Conservation (phyloP, 163 green algal genomes). For the Scenedesmus sp. region DNA sequence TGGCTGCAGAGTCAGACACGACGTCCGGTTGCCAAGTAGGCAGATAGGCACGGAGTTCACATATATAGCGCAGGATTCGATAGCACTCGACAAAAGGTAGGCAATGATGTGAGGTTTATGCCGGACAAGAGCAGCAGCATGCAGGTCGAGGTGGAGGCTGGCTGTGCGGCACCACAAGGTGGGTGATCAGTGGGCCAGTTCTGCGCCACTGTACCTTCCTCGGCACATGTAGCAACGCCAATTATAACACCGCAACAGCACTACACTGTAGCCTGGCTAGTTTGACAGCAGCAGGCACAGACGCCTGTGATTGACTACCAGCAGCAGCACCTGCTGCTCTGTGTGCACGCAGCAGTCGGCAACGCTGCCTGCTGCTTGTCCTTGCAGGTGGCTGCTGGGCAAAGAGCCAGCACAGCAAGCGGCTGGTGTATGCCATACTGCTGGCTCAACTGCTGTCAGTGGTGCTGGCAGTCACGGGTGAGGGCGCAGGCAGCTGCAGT, state of each 20-base stretch:
- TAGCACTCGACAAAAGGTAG: background rate
- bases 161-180: background rate
- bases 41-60: background rate
- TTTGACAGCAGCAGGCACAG: background rate
- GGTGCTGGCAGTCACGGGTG: slow-evolving; percentile 62
- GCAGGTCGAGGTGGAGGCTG: slow-evolving; percentile 21
- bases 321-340: background rate
- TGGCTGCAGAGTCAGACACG: background rate
- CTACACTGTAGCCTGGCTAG: background rate
- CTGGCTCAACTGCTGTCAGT: slow-evolving; percentile 66
- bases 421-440: slow-evolving; percentile 43
- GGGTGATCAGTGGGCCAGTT: background rate
- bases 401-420: background rate
- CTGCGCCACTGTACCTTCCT: background rate
- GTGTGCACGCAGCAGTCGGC: background rate
- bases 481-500: slow-evolving; percentile 1
- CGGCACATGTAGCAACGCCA: background rate
- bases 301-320: too few species aligned
- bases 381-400: background rate
- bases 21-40: background rate
- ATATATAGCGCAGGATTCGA: background rate
- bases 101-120: background rate
- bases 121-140: slow-evolving; percentile 6
- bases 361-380: background rate
- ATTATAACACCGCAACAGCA: background rate